phyloP scores from a whole-genome alignment of 2,329 filamentous ascomycete genomes.

The Colletotrichum sojae region DNA sequence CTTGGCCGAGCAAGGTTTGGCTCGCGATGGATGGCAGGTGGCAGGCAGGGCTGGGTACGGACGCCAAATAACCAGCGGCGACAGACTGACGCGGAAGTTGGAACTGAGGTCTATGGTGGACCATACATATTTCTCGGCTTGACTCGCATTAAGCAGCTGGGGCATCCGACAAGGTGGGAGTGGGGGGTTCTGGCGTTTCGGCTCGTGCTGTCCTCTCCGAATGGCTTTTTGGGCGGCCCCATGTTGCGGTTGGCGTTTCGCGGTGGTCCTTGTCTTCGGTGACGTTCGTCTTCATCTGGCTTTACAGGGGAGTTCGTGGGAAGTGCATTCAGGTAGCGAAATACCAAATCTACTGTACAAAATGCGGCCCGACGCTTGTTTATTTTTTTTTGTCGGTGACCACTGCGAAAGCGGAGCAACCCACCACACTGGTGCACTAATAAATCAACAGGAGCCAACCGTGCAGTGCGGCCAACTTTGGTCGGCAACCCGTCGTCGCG shows the following conservation, averaged over 20 bases:
- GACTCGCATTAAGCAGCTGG: slow-evolving; percentile 37
- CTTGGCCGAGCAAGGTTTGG: slow-evolving; percentile 20
- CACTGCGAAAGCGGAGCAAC: slow-evolving; percentile 29
- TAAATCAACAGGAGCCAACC: slow-evolving; percentile 10
- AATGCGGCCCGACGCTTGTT: slow-evolving; percentile 28
- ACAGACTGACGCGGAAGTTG: slow-evolving; percentile 1
- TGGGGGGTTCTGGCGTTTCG: slow-evolving; percentile 39
- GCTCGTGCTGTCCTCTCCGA: slow-evolving; percentile 35
- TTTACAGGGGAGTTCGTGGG: slow-evolving; percentile 40
- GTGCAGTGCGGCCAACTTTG: slow-evolving; percentile 19
- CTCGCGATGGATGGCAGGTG: not conserved
- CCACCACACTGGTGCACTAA: slow-evolving; percentile 2
- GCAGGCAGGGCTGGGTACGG: slow-evolving; percentile 24
- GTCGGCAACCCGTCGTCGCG: slow-evolving; percentile 25
- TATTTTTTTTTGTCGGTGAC: slow-evolving; percentile 11
- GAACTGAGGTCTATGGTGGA: slow-evolving; percentile 4
- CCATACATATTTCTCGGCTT: slow-evolving; percentile 25
- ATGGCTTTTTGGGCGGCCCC: slow-evolving; percentile 33
- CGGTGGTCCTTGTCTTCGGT: slow-evolving; percentile 30
- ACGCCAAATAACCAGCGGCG: slow-evolving; percentile 10
- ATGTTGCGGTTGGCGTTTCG: slow-evolving; percentile 39
- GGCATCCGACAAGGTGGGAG: slow-evolving; percentile 28
- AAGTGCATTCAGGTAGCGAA: slow-evolving; percentile 39
- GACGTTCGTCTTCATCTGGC: slow-evolving; percentile 39
- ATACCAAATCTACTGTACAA: slow-evolving; percentile 36